Base-by-base conservation (phyloP, 352 stramenopile genomes). In the Phytopythium litorale region DNA sequence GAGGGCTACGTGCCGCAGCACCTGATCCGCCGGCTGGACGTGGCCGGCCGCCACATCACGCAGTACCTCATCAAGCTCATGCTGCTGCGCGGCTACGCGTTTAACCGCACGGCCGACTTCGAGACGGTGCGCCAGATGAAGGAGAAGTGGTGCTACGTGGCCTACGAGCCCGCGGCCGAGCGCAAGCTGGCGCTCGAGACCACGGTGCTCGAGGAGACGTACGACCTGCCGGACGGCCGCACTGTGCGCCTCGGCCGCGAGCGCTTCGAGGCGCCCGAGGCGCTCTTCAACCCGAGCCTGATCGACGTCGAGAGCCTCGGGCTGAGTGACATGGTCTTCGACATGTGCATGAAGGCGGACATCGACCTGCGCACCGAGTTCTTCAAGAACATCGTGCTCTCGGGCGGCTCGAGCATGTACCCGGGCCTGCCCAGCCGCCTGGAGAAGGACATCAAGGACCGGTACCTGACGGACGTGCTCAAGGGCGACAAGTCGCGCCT, bases 361-460 rank as follows among this genome's bases (percentile, higher is more conserved):
- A 91, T 96, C 21, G 97, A 99, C 73, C 80, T 97, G 42, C 87
- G 97, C 55, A 82, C 83, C 7, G 96, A 97, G 58, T 98, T 99
- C 52, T 99, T 98, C 76, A 98, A 98, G 66, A 98, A 99, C 76
- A 98, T 99, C 67, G 89, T 97, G 71, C 82, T 98, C 9, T 96
- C 80, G 4, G 92, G 93, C 33, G 96, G 96, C 21, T 97, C 89
- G 21, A 97, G 81, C 69, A 98, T 99, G 94, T 98, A 98, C 76
- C 94, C 94, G n/a, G 96, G 96, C 37, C 74, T 99, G 21, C 91
- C 93, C 7, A 96, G 84, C 46, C 87, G 94, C 62, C 75, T 98
- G 28, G 91, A 98, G 72, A 97, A 98, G 66, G 94, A 97, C 63
- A 60, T 60, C 55, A 87, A 88, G 65, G 75, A 91, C 56, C 74